Evolutionary conservation across 2,329 filamentous ascomycete genomes (phyloP), one percentile per base, ranked within the genome.

Genomic region (Furcasterigmium furcatum): DNA sequence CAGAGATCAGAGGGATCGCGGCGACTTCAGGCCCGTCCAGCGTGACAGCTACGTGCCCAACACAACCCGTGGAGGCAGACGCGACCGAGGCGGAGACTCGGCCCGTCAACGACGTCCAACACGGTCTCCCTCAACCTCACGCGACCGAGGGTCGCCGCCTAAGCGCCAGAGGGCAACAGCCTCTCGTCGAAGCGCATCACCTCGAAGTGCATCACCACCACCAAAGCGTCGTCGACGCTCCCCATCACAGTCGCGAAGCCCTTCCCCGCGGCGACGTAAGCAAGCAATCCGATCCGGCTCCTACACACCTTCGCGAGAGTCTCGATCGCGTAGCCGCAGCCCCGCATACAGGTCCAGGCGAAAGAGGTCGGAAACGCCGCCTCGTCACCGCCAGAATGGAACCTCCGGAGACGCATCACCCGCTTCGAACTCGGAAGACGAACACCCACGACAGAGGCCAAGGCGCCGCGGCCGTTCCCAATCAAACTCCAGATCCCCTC

Each of bases 21-120:
- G 68, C 41, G 66, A 65, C 10, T 70, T 63, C 45, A 56, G 61
- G 20, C 58, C 57, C 52, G 18, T 52, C 51, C 55, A 67, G 27
- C 66, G 77, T 40, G 77, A 82, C 51, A 72, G 72, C 48, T 79
- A 83, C 48, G 68, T 78, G 29, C 79, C 78, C 2, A 66, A 71
- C 51, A 70, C 68, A n/a, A 66, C 66, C 41, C 70, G 71, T 38
- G 65, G 65, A n/a, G 62, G 61, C 8, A 60, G 61, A 20, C 7
- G n/a, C 2, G 61, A 60, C 20, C 61, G 64, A 16, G 67, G 63
- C 13, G 59, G 66, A 14, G 66, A 68, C 47, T 64, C 67, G 45
- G 58, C 69, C 49, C 72, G 75, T 40, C 70, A 69, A 19, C 70
- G 70, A 35, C 50, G 32, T 53, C 56, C 5, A 35, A 43, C 36